A percentile compares a stretch with the other conserved stretches of the same genome.
Conservation (phyloP, 495 filamentous ascomycete genomes). For the Neurospora sp. region DNA sequence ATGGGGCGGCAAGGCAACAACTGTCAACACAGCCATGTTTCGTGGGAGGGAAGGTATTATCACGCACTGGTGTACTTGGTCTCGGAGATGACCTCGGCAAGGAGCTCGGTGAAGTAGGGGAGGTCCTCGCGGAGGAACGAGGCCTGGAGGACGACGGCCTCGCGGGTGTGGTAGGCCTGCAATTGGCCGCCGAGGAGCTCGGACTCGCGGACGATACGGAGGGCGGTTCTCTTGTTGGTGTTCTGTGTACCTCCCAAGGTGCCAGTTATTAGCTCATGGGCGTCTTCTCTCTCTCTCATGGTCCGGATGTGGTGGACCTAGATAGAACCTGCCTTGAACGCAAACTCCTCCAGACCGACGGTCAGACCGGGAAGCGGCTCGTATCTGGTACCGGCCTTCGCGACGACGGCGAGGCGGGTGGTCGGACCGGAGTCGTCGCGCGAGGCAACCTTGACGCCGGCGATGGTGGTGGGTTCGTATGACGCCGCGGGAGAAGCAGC, state of each 20-base stretch:
- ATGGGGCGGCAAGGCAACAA: constrained; percentile 6
- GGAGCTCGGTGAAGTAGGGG: constrained; percentile 93
- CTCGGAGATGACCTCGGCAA: constrained; percentile 80
- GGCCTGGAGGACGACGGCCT: constrained; percentile 82
- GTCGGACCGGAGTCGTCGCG: constrained; percentile 81
- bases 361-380: constrained; percentile 80
- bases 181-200: constrained; percentile 89
- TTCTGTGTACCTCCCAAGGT: constrained; percentile 42
- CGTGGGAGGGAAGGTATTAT: background rate
- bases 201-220: constrained; percentile 87
- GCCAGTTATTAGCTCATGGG: constrained; percentile 39
- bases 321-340: constrained; percentile 72
- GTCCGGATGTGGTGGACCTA: background rate
- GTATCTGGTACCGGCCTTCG: constrained; percentile 87
- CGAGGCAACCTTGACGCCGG: constrained; percentile 83
- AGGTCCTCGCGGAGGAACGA: constrained; percentile 93
- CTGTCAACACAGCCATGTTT: constrained; percentile 11
- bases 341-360: constrained; percentile 82
- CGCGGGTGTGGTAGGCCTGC: constrained; percentile 74
- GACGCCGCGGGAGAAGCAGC: constrained; percentile 65
- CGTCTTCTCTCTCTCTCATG: background rate
- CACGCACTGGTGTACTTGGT: constrained; percentile 75
- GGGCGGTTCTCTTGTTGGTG: constrained; percentile 72
- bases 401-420: constrained; percentile 78
- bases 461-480: constrained; percentile 77